Conservation (phyloP, 179 eudicot species). For the Camellia oleifera region DNA sequence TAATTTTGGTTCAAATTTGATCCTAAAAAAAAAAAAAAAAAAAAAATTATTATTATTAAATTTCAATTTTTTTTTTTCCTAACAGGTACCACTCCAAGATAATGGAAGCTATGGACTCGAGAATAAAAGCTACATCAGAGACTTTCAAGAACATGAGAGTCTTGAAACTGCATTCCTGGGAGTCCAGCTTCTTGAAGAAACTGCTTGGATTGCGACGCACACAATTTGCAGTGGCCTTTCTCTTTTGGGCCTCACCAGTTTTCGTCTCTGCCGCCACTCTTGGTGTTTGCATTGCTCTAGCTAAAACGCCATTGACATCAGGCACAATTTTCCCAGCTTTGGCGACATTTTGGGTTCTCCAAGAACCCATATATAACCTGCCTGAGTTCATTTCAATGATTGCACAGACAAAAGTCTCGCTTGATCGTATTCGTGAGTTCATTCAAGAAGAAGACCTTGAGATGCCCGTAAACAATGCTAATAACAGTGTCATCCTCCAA, state of each 20-base stretch:
- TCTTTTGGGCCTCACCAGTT: constrained; percentile 91
- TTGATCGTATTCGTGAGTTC: constrained; percentile 57
- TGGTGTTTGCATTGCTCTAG: constrained; percentile 58
- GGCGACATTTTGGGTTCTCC: constrained; percentile 80
- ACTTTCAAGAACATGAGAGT: constrained; percentile 79
- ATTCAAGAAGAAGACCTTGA: constrained; percentile 38
- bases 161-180: constrained; percentile 88
- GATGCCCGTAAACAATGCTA: constrained; percentile 23
- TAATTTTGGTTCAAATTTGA: too few species aligned
- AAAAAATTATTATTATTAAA: too few species aligned
- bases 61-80: too few species aligned
- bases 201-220: constrained; percentile 57
- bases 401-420: constrained; percentile 74
- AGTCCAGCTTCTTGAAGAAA: constrained; percentile 49
- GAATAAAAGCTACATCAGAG: constrained; percentile 88
- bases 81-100: constrained; percentile 49
- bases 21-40: too few species aligned
- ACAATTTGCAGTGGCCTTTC: constrained; percentile 66
- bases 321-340: constrained; percentile 78
- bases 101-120: constrained; percentile 78
- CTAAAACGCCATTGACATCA: constrained; percentile 67
- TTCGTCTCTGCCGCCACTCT: constrained; percentile 81
- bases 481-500: constrained; percentile 20
- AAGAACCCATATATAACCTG: constrained; percentile 86
- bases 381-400: constrained; percentile 83